Percentiles rank a stretch among this genome's conserved stretches.
Conservation (phyloP, 2,329 filamentous ascomycete species). For the Colletotrichum destructivum region DNA sequence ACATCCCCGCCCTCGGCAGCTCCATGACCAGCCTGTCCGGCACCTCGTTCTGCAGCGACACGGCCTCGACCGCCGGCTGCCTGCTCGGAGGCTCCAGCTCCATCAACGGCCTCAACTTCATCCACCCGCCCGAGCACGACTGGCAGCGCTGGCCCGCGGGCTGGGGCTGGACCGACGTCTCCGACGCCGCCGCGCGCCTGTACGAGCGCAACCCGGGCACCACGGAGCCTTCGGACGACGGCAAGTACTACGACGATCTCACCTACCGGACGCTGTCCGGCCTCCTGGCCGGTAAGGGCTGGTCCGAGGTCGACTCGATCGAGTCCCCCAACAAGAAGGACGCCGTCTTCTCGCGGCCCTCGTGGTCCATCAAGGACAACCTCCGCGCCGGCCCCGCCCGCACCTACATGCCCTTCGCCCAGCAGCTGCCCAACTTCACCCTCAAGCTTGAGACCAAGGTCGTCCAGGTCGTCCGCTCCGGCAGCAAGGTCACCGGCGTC, state of each 20-base stretch:
- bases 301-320: constrained; percentile 52
- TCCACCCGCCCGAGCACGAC: constrained; percentile 51
- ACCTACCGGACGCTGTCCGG: constrained; percentile 26
- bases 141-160: constrained; percentile 51
- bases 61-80: constrained; percentile 53
- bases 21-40: constrained; percentile 44
- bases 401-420: constrained; percentile 45
- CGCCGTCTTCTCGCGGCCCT: constrained; percentile 33
- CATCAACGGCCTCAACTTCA: constrained; percentile 53
- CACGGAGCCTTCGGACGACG: constrained; percentile 47
- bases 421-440: constrained; percentile 46
- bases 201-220: constrained; percentile 49
- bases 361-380: constrained; percentile 39
- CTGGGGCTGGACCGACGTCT: constrained; percentile 49
- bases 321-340: constrained; percentile 51
- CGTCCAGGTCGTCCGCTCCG: constrained; percentile 43
- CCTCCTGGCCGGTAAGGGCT: constrained; percentile 34
- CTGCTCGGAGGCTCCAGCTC: constrained; percentile 55
- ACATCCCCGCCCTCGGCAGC: constrained; percentile 49
- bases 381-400: constrained; percentile 43
- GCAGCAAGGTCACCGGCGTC: constrained; percentile 45
- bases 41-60: constrained; percentile 54
- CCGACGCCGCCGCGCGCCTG: constrained; percentile 47
- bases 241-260: constrained; percentile 40
- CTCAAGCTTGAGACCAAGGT: constrained; percentile 46